Evolutionary conservation across 306 rosid genomes (phyloP).

Genomic region (Vigna reflexopilosa): DNA sequence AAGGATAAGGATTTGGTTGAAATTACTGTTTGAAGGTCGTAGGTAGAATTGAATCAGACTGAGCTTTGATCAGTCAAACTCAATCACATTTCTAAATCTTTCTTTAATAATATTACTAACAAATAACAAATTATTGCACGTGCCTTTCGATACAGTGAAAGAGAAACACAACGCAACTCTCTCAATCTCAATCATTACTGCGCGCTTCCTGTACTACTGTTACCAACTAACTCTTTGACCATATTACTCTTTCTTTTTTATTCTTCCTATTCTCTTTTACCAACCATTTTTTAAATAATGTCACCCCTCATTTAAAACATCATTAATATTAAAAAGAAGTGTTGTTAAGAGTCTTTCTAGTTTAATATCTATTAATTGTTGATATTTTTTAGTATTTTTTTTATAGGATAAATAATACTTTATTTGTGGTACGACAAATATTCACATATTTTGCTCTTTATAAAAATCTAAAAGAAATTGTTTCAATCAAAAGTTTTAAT

Average conservation of each 20-base stretch:
- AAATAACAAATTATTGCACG: background rate
- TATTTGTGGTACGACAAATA: too few relatives aligned
- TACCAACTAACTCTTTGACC: slow-evolving; percentile 1
- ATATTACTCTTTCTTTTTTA: background rate
- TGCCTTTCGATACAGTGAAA: background rate
- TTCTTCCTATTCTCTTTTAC: background rate
- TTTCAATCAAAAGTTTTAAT: too few relatives aligned
- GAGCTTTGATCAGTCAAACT: slow-evolving; percentile 44
- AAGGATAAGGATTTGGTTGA: slow-evolving; percentile 43
- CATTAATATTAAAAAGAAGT: too few relatives aligned
- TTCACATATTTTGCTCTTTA: too few relatives aligned
- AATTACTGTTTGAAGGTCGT: slow-evolving; percentile 54
- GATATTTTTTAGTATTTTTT: too few relatives aligned
- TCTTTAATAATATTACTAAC: background rate
- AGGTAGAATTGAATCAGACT: background rate
- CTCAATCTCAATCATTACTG: background rate
- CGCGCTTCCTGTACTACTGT: background rate
- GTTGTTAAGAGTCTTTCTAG: too few relatives aligned
- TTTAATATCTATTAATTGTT: too few relatives aligned
- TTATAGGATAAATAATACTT: too few relatives aligned
- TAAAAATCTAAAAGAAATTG: too few relatives aligned
- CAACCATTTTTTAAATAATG: too few relatives aligned
- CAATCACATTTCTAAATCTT: background rate
- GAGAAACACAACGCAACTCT: background rate
- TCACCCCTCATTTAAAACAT: too few relatives aligned